Conservation (phyloP, 2,329 filamentous ascomycete genomes). For the Botrytis fabae region DNA sequence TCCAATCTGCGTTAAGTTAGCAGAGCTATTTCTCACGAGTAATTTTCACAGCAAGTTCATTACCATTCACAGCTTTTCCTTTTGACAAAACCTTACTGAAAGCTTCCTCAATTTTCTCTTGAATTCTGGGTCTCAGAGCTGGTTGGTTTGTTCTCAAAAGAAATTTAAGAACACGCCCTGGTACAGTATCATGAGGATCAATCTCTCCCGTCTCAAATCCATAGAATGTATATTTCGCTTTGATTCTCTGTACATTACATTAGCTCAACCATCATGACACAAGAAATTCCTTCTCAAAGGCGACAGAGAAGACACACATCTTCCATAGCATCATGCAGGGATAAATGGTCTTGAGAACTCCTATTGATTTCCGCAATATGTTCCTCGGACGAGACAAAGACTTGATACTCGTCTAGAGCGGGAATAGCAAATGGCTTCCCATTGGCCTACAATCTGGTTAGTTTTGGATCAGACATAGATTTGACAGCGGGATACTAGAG, state of each 20-base stretch:
- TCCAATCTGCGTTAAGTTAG: not conserved
- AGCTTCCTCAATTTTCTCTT: not conserved
- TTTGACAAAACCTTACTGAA: not conserved
- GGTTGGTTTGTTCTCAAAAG: not conserved
- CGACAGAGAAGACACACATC: not conserved
- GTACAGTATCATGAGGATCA: not conserved
- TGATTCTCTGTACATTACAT: not conserved
- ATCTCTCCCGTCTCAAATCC: not conserved
- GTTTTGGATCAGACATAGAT: not conserved
- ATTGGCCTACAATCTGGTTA: not conserved
- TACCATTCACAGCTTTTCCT: not conserved
- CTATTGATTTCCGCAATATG: not conserved
- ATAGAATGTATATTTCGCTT: slow-evolving; percentile 5
- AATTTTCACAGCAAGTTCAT: not conserved
- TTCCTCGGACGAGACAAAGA: not conserved
- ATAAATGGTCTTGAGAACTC: not conserved
- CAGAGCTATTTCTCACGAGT: accelerated
- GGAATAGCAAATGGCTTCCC: not conserved
- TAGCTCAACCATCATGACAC: not conserved
- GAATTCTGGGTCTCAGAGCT: not conserved
- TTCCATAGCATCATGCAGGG: not conserved
- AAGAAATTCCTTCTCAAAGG: not conserved
- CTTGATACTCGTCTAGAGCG: not conserved
- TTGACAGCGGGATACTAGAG: not conserved
- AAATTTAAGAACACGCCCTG: not conserved